phyloP scores from a whole-genome alignment of 495 filamentous ascomycete genomes.

The Talaromyces nanjingensis region DNA sequence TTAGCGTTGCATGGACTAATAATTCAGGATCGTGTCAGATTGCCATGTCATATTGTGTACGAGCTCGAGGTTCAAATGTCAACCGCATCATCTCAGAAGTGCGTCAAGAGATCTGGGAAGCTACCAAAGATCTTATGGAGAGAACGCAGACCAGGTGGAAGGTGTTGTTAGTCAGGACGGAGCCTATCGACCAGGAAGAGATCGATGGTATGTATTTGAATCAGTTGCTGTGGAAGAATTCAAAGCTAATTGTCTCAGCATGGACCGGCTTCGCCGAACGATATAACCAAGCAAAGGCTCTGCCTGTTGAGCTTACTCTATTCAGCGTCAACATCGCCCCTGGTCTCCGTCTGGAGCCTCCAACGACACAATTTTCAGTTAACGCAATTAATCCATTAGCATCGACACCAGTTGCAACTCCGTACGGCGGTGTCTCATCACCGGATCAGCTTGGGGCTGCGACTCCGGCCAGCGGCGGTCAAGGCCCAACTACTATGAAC shows the following conservation, averaged over 20 bases:
- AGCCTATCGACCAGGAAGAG: slow-evolving; percentile 68
- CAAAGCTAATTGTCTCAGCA: slow-evolving; percentile 20
- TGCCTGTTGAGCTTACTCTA: slow-evolving; percentile 47
- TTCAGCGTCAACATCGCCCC: slow-evolving; percentile 60
- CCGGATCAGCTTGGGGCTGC: slow-evolving; percentile 35
- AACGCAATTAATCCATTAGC: slow-evolving; percentile 27
- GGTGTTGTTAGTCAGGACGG: slow-evolving; percentile 67
- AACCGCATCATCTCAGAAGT: slow-evolving; percentile 55
- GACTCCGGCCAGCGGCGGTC: slow-evolving; percentile 22
- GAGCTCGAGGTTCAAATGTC: slow-evolving; percentile 50
- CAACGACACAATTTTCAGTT: slow-evolving; percentile 13
- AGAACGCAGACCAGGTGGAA: slow-evolving; percentile 69
- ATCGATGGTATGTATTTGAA: slow-evolving; percentile 42
- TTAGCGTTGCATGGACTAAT: slow-evolving; percentile 90
- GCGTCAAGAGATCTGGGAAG: slow-evolving; percentile 75
- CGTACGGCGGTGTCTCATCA: slow-evolving; percentile 33
- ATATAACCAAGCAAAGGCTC: slow-evolving; percentile 39
- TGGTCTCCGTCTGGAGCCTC: slow-evolving; percentile 49
- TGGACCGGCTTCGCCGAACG: slow-evolving; percentile 40
- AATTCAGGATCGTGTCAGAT: slow-evolving; percentile 69
- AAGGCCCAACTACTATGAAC: slow-evolving; percentile 22
- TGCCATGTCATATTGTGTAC: slow-evolving; percentile 72
- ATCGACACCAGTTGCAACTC: slow-evolving; percentile 38
- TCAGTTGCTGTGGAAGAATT: not conserved
- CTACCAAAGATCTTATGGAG: slow-evolving; percentile 70